phyloP scores from a whole-genome alignment of 352 stramenopile genomes.

The Globisporangium splendens region DNA sequence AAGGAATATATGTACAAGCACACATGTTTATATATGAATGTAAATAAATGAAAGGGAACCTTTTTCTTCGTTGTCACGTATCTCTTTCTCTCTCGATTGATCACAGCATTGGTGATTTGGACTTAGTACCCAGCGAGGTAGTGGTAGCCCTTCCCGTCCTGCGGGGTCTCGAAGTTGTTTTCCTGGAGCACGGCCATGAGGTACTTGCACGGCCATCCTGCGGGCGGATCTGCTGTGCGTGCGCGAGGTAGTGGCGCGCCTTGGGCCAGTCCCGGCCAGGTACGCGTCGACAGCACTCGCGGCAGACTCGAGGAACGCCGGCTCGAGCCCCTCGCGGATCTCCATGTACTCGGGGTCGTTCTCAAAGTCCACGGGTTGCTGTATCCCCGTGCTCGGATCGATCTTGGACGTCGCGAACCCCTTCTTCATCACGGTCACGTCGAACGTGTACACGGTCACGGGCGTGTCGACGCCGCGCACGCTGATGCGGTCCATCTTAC shows the following conservation, averaged over 20 bases:
- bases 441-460: constrained; percentile 85
- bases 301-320: constrained; percentile 71
- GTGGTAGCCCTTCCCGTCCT: constrained; percentile 90
- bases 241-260: constrained; percentile 64
- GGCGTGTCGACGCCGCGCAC: constrained; percentile 78
- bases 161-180: constrained; percentile 79
- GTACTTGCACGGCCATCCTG: constrained; percentile 88
- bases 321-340: constrained; percentile 77
- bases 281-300: constrained; percentile 71
- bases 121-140: constrained; percentile 76
- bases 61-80: too few species aligned
- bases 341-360: constrained; percentile 82
- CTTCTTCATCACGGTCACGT: constrained; percentile 77
- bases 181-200: constrained; percentile 90
- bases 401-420: constrained; percentile 74
- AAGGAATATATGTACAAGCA: too few species aligned
- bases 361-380: constrained; percentile 76
- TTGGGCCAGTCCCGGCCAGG: constrained; percentile 73
- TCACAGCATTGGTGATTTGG: too few species aligned
- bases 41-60: too few species aligned
- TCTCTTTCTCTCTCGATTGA: not conserved
- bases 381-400: constrained; percentile 50
- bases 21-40: too few species aligned
- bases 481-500: constrained; percentile 85
- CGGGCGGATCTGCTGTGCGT: constrained; percentile 68